Evolutionary conservation across 306 rosid genomes (phyloP), one percentile per base, ranked within the genome.

Genomic region (Cicer cuneatum): DNA sequence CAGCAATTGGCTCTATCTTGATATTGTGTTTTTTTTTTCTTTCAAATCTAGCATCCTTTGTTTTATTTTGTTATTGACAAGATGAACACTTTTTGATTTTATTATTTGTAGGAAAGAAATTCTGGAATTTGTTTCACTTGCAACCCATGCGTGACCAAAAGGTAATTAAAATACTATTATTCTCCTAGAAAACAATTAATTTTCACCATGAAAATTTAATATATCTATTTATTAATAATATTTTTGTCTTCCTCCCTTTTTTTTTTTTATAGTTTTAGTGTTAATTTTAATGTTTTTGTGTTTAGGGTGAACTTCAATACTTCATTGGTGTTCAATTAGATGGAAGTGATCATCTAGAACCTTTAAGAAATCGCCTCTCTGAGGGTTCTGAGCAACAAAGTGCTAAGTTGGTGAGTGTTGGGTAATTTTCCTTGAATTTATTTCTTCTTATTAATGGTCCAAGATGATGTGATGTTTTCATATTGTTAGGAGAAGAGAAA

Each of bases 231-330:
- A 33, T 38, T 51, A 48, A 60, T 54, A 15, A 19, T 19, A 19
- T 15, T 52, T 37, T 29, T 75, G 54, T 2, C 49, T 66, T 40
- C 45, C 33, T 42, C 75, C 3, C 9, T 29, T 29, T 29, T 29
- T 45, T 38, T 79, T 61, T 74, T n/a, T n/a, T n/a, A n/a, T 64
- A 48, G 43, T 64, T 40, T 29, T 65, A 47, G 47, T 72, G 21
- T 66, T 64, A 41, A 63, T 78, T 37, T 40, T 11, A 19, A 66
- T 61, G 45, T 11, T 74, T 74, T 38, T 64, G 35, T 62, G 40
- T 70, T 58, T 77, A 94, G 98, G 97, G 98, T 68, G 98, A 91
- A 80, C 95, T 94, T 79, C 97, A 94, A 84, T 94, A 94, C 88
- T 94, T 94, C 76, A 94, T 94, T 82, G 97, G 97, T 16, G 97